These are phyloP conservation scores for Hypholoma sublateritium DNA, from an alignment of 768 basidiomycete genomes.

Conservation along the genomic window DNA sequence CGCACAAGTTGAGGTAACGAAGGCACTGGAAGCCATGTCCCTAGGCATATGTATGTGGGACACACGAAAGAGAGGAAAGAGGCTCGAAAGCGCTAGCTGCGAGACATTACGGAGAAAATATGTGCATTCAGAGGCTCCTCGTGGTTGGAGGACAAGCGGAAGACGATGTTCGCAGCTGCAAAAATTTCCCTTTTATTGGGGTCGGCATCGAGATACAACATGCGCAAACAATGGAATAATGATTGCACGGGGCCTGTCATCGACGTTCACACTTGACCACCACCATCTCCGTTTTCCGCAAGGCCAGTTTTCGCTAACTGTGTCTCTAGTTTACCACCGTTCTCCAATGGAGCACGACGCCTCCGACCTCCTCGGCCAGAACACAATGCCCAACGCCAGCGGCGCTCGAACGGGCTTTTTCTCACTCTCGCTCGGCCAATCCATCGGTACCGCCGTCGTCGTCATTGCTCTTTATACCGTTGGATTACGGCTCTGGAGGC, in stretches of 20 bases:
- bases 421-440: slow-evolving; percentile 41
- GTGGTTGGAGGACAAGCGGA: slow-evolving; percentile 10
- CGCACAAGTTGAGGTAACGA: slow-evolving; percentile 78
- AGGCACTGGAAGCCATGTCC: slow-evolving; percentile 70
- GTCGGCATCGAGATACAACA: slow-evolving; percentile 25
- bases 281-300: slow-evolving; percentile 29
- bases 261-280: slow-evolving; percentile 26
- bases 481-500: slow-evolving; percentile 40
- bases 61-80: slow-evolving; percentile 17
- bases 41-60: slow-evolving; percentile 75
- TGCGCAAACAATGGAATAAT: slow-evolving; percentile 30
- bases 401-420: slow-evolving; percentile 26
- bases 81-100: too few relatives aligned
- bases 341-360: slow-evolving; percentile 61
- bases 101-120: slow-evolving; percentile 8
- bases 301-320: neutral
- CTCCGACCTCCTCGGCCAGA: slow-evolving; percentile 71
- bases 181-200: slow-evolving; percentile 17
- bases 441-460: slow-evolving; percentile 33
- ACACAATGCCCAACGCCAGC: slow-evolving; percentile 38
- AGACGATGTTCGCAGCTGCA: slow-evolving; percentile 3
- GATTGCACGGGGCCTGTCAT: slow-evolving; percentile 23
- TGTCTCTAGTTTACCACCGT: slow-evolving; percentile 16
- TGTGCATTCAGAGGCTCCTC: slow-evolving; percentile 10
- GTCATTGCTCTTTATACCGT: slow-evolving; percentile 38